Percentiles rank a stretch among this genome's conserved stretches.
These are phyloP conservation scores for Pythium dissotocum DNA, from an alignment of 352 stramenopile genomes.

Conservation along the genomic window DNA sequence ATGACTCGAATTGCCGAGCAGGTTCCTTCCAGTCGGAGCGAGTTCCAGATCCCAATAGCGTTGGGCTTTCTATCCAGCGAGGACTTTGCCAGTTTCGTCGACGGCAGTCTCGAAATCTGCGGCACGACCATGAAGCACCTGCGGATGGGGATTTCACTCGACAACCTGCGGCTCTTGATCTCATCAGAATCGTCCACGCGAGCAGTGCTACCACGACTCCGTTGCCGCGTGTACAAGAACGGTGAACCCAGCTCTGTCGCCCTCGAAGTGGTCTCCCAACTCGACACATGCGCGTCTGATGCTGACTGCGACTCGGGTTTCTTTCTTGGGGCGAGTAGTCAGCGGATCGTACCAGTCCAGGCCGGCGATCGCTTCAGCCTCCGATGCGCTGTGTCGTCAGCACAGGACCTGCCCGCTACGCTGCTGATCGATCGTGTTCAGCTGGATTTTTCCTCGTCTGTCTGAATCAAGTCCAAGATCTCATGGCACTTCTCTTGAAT, in stretches of 20 bases:
- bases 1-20: neutral
- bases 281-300: slow-evolving; percentile 42
- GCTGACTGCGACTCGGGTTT: slow-evolving; percentile 39
- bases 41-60: slow-evolving; percentile 7
- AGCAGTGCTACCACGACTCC: slow-evolving; percentile 4
- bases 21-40: neutral
- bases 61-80: slow-evolving; percentile 1
- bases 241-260: slow-evolving; percentile 10
- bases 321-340: slow-evolving; percentile 46
- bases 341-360: slow-evolving; percentile 36
- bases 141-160: slow-evolving; percentile 15
- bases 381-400: slow-evolving; percentile 34
- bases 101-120: slow-evolving; percentile 4
- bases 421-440: slow-evolving; percentile 49
- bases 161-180: neutral
- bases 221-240: slow-evolving; percentile 20
- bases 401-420: neutral
- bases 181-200: neutral
- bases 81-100: neutral
- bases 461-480: slow-evolving; percentile 54
- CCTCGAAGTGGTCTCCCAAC: slow-evolving; percentile 35
- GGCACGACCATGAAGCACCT: slow-evolving; percentile 1
- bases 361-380: slow-evolving; percentile 41
- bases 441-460: slow-evolving; percentile 28
- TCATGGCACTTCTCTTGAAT: slow-evolving; percentile 78